Percentiles rank a stretch among this genome's conserved stretches.
Conservation (phyloP, 208 protist species). For the Acanthamoeba royreba region DNA sequence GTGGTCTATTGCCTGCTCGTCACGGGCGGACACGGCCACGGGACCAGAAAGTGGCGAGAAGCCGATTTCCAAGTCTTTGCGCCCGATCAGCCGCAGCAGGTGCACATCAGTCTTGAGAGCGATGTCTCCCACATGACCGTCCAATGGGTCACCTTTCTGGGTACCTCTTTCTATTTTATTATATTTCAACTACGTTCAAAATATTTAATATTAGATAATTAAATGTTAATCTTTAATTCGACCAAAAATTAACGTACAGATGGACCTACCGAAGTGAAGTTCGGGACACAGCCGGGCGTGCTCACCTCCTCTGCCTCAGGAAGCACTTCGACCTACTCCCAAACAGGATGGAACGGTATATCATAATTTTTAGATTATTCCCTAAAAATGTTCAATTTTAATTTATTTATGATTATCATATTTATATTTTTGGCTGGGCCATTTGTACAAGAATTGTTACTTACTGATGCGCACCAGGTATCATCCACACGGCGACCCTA, state of each 20-base stretch:
- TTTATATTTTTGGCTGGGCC: background rate
- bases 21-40: background rate
- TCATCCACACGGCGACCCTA: background rate
- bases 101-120: background rate
- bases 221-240: no score
- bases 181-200: no score
- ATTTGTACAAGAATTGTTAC: no score
- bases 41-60: background rate
- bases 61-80: background rate
- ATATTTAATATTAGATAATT: no score
- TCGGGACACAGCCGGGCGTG: background rate
- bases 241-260: no score
- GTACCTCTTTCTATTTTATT: background rate
- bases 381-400: no score
- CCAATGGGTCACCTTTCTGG: constrained; percentile 21
- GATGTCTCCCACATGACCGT: background rate
- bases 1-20: background rate
- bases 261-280: background rate
- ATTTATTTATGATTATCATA: background rate
- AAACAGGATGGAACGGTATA: background rate
- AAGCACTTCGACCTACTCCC: background rate
- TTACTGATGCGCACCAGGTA: no score
- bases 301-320: background rate
- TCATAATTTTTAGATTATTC: background rate
- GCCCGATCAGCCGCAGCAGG: background rate